Evolutionary conservation across 345 rosid genomes (phyloP), one percentile per base, ranked within the genome.

Genomic region (Sonneratia alba): DNA sequence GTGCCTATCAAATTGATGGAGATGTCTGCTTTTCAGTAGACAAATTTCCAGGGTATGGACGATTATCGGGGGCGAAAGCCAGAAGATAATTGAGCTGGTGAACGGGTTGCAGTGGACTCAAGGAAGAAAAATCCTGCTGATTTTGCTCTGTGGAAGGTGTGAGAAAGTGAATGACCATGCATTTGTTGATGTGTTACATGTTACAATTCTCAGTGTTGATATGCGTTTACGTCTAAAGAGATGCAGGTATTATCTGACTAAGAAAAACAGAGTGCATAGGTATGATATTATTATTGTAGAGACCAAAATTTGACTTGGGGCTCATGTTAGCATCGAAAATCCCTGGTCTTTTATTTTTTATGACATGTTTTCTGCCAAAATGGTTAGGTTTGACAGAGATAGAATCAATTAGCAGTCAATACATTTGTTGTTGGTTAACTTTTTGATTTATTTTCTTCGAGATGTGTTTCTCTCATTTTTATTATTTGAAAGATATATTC

Each of bases 11-110:
- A 79, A 81, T 91, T 78, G 96, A 81, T 68, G 91, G 92, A 57
- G 96, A 91, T 75, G 81, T 91, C 42, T 94, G 81, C 85, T 94
- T 91, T 85, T 85, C 90, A 32, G 97, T 91, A 11, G 96, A 86
- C 71, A 84, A 84, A 32, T 84, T 83, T 76, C 90, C 90, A 21
- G 83, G 85, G 18, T 94, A 94, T 71, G 98, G 98, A 67, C 77
- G 56, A 70, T 83, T 94, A 76, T 94, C 97, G 73, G 97, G 98
- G 69, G n/a, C 76, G 97, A 47, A 94, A 85, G 67, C 76, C 88
- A 75, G 97, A 88, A 78, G 98, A 94, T 74, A 94, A 94, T 79
- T 87, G 97, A 70, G 97, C 96, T 47, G 98, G 97, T 64, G 98
- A 94, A 82, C 89, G 96, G 73, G 95, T 94, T 65, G 84, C 97